phyloP scores from a whole-genome alignment of 306 rosid species.

The Cucumis cinereus region DNA sequence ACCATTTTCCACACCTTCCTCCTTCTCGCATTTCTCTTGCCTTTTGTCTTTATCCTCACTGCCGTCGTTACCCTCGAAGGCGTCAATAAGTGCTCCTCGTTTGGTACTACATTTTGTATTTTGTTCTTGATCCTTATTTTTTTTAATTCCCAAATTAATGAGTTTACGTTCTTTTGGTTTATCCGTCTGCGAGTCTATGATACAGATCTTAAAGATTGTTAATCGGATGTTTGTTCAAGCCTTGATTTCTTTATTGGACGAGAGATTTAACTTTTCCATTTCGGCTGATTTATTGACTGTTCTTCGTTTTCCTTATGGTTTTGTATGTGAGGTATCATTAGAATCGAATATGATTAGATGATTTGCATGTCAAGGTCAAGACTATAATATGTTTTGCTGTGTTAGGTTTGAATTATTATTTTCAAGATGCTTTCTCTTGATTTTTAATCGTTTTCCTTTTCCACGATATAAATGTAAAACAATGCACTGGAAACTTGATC shows the following conservation, averaged over 20 bases:
- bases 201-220: not conserved
- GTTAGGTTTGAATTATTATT: not conserved
- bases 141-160: not conserved
- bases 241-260: not conserved
- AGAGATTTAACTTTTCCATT: not conserved
- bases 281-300: not conserved
- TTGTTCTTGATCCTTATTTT: not conserved
- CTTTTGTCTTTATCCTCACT: slow-evolving; percentile 95
- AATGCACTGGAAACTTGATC: not conserved
- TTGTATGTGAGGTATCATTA: not conserved
- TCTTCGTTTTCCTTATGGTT: not conserved
- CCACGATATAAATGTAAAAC: not conserved
- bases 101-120: slow-evolving; percentile 38
- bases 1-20: slow-evolving; percentile 98
- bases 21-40: slow-evolving; percentile 85
- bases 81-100: slow-evolving; percentile 99
- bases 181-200: not conserved
- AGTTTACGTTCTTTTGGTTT: not conserved
- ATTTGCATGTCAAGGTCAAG: not conserved
- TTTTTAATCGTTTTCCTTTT: not conserved
- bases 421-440: not conserved
- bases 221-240: not conserved
- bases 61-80: slow-evolving; percentile 99
- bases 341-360: not conserved
- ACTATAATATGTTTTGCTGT: not conserved